Percentiles rank a stretch among this genome's conserved stretches.
Conservation (phyloP, 495 filamentous ascomycete genomes). For the Xylona heveae region DNA sequence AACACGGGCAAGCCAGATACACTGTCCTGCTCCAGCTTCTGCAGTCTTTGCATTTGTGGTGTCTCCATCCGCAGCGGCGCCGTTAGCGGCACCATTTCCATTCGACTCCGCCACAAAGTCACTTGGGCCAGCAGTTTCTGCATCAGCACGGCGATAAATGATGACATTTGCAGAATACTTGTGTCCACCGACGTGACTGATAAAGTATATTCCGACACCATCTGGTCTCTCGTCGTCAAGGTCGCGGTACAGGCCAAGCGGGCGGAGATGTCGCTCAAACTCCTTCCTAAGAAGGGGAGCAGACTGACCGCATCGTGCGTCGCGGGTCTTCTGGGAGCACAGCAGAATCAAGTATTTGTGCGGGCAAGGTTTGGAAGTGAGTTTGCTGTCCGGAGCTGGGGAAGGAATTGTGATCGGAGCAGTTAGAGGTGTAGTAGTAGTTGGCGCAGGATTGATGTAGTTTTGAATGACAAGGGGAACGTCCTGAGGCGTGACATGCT, state of each 20-base stretch:
- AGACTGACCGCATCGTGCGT: conserved; percentile 84
- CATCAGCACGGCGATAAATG: conserved; percentile 54
- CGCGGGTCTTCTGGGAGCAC: conserved; percentile 80
- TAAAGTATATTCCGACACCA: conserved; percentile 87
- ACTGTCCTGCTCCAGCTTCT: conserved; percentile 56
- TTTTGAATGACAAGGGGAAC: conserved; percentile 50
- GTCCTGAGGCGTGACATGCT: conserved; percentile 60
- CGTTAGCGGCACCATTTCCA: conserved; percentile 7
- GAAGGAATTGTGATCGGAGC: neutral
- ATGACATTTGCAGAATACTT: conserved; percentile 87
- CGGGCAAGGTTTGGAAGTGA: conserved; percentile 48
- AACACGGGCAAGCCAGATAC: conserved; percentile 85
- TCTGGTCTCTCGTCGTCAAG: conserved; percentile 68
- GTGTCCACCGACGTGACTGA: conserved; percentile 88
- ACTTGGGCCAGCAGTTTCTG: conserved; percentile 13
- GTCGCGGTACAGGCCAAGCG: conserved; percentile 68
- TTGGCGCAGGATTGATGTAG: conserved; percentile 51
- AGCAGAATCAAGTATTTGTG: conserved; percentile 77
- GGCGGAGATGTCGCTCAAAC: conserved; percentile 73
- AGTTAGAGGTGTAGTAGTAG: conserved; percentile 40
- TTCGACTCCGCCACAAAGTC: conserved; percentile 3
- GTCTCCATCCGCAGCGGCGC: conserved; percentile 6
- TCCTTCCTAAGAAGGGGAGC: conserved; percentile 73
- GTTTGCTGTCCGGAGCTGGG: conserved; percentile 19
- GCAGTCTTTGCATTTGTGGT: conserved; percentile 14